Base-by-base conservation (phyloP, 163 green algal species). In the Scenedesmus sp. region DNA sequence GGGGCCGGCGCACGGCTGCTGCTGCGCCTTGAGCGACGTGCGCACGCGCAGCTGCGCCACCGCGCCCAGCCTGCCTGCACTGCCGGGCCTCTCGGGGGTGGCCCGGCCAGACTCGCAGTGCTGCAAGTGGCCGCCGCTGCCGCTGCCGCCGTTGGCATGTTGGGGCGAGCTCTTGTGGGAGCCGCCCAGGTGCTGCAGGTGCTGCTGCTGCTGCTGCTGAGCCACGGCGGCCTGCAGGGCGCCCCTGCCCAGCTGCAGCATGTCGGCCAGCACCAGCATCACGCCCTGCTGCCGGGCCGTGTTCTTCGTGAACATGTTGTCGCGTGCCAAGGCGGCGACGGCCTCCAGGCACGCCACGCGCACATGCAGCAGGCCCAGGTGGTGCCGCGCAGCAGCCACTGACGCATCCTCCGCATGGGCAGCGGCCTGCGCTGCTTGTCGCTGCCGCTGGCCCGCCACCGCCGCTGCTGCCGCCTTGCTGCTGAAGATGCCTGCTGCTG, bases 221-320 rank as follows among this genome's bases (percentile, higher is more conserved):
- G 44, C 20, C 16, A 33, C 46, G 5, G 33, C 59, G 7, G 65
- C 35, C 61, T 89, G 80, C 65, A 92, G 65, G 0, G 68, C 68
- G 0, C 30, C 20, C 46, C 78, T 68, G 7, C 70, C 59, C 33
- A 42, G 24, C 10, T 43, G 15, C 65, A 92, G 61, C 81, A 89
- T 59, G 0, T 59, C 53, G 0, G 87, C 88, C 70, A 95, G 46
- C 68, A 91, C 44, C 22, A 44, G 40, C 37, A 92, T 73, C 26
- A 92, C n/a, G 2, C 90, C 91, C 26, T 81, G 46, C 53, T 91
- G 49, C 1, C 93, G 85, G 3, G 92, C 92, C 1, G n/a, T 93
- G 93, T 96, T 96, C 90, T 96, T 96, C 0, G 89, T 91, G 43
- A 92, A 95, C 35, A 65, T 93, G 88, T 96, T 96, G 40, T 81